Conservation (phyloP, 768 basidiomycete species). For the Jaapia argillacea region DNA sequence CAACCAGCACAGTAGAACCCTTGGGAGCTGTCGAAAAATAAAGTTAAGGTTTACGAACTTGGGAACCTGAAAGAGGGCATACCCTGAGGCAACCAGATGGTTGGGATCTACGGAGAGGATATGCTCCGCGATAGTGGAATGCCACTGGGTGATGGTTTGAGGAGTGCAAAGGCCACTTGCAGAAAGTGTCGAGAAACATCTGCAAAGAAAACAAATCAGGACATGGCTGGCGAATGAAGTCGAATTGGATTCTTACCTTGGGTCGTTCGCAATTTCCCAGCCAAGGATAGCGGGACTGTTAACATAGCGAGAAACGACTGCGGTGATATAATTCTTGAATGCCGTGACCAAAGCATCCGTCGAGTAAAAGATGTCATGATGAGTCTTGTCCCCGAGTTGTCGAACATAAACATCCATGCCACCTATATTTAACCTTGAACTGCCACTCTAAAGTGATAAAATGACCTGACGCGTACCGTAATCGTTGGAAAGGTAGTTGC, state of each 20-base stretch:
- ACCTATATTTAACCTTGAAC: neutral
- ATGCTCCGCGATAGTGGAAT: constrained; percentile 32
- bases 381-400: neutral
- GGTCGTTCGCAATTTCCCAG: constrained; percentile 62
- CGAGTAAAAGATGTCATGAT: neutral
- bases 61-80: too few relatives aligned
- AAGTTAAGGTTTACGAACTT: constrained; percentile 3
- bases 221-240: neutral
- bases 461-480: constrained; percentile 32
- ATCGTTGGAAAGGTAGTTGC: constrained; percentile 51
- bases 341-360: constrained; percentile 35
- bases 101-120: constrained; percentile 44
- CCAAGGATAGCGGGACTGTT: constrained; percentile 40
- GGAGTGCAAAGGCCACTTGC: constrained; percentile 34
- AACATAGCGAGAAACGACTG: constrained; percentile 45
- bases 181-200: constrained; percentile 47
- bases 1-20: constrained; percentile 54
- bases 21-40: constrained; percentile 25
- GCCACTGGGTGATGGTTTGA: constrained; percentile 48
- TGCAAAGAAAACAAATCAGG: constrained; percentile 12
- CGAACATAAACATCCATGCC: neutral
- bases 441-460: neutral
- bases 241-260: constrained; percentile 29
- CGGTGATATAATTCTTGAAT: constrained; percentile 49
- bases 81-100: constrained; percentile 59